A percentile compares a stretch with the other conserved stretches of the same genome.
These are phyloP conservation scores for Solanum gracilifrons DNA, from an alignment of 257 asterid genomes.

Conservation along the genomic window DNA sequence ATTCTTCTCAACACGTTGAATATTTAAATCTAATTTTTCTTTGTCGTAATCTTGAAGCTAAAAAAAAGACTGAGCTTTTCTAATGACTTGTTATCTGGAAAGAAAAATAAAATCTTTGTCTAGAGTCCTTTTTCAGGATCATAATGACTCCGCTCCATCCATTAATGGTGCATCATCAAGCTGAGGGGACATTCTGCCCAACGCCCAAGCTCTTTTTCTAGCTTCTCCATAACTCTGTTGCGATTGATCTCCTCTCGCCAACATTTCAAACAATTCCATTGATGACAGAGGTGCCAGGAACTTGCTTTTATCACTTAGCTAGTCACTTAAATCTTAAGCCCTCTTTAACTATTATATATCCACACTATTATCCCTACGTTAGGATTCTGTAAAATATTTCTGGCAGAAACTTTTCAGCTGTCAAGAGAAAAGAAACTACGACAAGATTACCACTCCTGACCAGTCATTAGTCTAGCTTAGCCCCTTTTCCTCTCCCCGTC, in stretches of 20 bases:
- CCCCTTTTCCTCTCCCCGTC: neutral
- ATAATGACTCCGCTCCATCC: neutral
- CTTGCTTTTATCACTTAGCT: neutral
- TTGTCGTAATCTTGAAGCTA: neutral
- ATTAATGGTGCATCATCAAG: neutral
- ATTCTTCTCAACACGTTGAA: neutral
- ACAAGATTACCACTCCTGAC: neutral
- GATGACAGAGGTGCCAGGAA: neutral
- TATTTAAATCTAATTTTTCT: neutral
- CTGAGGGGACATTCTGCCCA: neutral
- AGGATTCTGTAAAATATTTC: neutral
- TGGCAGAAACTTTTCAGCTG: neutral
- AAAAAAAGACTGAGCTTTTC: neutral
- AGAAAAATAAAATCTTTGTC: neutral
- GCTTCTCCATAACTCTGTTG: neutral
- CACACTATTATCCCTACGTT: neutral
- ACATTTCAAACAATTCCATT: neutral
- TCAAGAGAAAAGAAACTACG: neutral
- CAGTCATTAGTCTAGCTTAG: neutral
- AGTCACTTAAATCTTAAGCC: neutral
- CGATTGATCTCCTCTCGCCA: neutral
- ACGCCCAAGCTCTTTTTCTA: neutral
- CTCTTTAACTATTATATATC: neutral
- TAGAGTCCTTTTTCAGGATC: neutral
- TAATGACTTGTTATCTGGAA: neutral